Base-by-base conservation (phyloP, 176 grass and related monocot genomes). In the Aegilops umbellulata region DNA sequence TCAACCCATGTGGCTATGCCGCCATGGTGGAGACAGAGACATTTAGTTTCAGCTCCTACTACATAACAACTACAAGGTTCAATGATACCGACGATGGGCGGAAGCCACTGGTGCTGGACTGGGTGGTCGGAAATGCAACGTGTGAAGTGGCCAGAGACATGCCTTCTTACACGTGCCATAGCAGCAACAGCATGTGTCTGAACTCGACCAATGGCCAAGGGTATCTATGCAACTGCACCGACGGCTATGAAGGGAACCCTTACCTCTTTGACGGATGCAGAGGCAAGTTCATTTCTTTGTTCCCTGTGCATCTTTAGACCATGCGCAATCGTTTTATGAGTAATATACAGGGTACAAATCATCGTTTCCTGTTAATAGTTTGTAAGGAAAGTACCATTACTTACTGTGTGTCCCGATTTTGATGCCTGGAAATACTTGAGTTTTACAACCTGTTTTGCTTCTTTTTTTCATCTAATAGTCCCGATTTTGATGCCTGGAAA, bases 1-100 rank as follows among this genome's bases (percentile, higher is more conserved):
- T 85, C 46, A 78, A 41, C 12, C 83, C 46, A 55, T 85, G 83
- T 23, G 57, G 83, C 64, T 85, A 85, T 1, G 83, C 74, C 22
- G 74, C 31, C 0, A 9, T 85, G 32, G 44, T 78, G 62, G 83
- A 78, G 36, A 23, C 23, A 78, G 46, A 57, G 23, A 4, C n/a
- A 3, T 69, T 79, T 10, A 60, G 3, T 58, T 85, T 85, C 32
- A 78, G 63, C 47, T 78, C n/a, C 0, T 63, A 78, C 2, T 85
- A 60, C 62, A 78, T 79, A 57, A 57, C 74, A 31, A 81, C 65
- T 31, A 72, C 1, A 39, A 87, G 22, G 1, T 87, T 87, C 32
- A 80, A 87, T 0, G 29, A 81, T 0, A 87, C 77, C 4, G 36
- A 81, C 15, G 0, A 53, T 42, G 85, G 77, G 1, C 20, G 22